Base-by-base conservation (phyloP, 495 filamentous ascomycete species). In the Aspergillus egyptiacus region DNA sequence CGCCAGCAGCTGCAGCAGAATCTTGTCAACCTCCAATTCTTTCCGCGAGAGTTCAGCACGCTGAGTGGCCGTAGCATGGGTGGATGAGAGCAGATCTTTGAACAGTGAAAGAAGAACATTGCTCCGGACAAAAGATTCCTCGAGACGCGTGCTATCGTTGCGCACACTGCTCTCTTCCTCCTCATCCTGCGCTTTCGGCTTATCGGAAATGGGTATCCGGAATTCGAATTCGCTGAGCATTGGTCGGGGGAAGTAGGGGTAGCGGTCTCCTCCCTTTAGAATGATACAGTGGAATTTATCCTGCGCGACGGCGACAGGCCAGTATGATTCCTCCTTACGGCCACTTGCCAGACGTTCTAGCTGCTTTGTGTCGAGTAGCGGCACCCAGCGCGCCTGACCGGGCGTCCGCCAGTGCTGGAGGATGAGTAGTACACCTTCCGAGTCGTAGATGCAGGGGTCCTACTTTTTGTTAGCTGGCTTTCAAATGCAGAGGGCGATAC, bases 221-320 rank as follows among this genome's bases (percentile, higher is more conserved):
- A 98, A 95, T 32, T 91, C 89, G 59, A 97, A 97, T 66, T 98
- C 93, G 50, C 81, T 87, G 30, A 98, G 85, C 33, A 96, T 69
- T 0, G 93, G 90, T 5, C 89, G 84, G 0, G 93, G 93, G 71
- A 96, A 97, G 72, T 95, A 96, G 3, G 93, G 93, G 62, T 96
- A 81, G 60, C 84, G 77, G 58, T 98, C 94, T 10, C 84, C 86
- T 46, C 93, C 93, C 68, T 98, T 97, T 56, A 98, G 84, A 56
- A 98, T 97, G 66, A 97, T 96, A 68, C 94, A 97, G 71, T 97
- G 91, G 66, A 98, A 98, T 59, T 87, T 94, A 54, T 84, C 77
- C 54, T 91, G 81, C 13, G 90, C 89, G 2, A 96, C 91, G 8
- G 91, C 93, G 25, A 98, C 88, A 0, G 93, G 94, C 82, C 89